Evolutionary conservation across 495 filamentous ascomycete genomes (phyloP), one percentile per base, ranked within the genome.

Genomic region (Neurospora sp.): DNA sequence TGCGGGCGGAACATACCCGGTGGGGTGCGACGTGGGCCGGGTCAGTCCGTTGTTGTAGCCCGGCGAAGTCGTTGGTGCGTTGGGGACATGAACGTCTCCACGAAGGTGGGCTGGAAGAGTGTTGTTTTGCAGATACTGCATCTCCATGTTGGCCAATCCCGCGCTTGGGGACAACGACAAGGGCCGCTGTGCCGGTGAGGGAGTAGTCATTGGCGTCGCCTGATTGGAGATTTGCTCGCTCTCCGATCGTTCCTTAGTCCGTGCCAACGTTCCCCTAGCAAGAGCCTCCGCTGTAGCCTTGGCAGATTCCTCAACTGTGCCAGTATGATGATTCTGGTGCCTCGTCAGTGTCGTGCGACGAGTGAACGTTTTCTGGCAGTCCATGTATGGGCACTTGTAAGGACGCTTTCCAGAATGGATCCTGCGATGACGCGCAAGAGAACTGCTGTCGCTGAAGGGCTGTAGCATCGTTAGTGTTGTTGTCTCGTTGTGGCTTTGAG

Each of bases 381-480:
- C 94, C 16, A 93, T 94, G 77, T 95, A 99, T 1, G 95, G 95
- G 81, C 96, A 99, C 79, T 97, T 97, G 84, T 98, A 99, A 3
- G 96, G 96, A 44, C 96, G 89, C 79, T 96, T 97, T 31, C 96
- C 96, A 31, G 93, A 97, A 78, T 99, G 96, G 74, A 98, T 99
- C 39, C 96, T 89, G 37, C 96, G 91, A 83, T 99, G 96, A 44
- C 96, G 87, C 22, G 96, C 96, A 42, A 99, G 83, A 9, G 96
- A 98, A 76, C 95, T 98, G 20, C 94, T 97, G 81, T 99, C 96
- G 79, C 95, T 98, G 78, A 99, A 99, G n/a, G 94, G 95, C 96
- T 98, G 76, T 73, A 76, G 14, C 17, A 69, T 7, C 48, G 75
- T 73, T 70, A 77, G 70, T 70, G 68, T 14, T 6, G 9, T 14